Percentiles rank a stretch among this genome's conserved stretches.
These are phyloP conservation scores for Pseudogymnoascus sp. DNA, from an alignment of 2,329 filamentous ascomycete genomes.

Conservation along the genomic window DNA sequence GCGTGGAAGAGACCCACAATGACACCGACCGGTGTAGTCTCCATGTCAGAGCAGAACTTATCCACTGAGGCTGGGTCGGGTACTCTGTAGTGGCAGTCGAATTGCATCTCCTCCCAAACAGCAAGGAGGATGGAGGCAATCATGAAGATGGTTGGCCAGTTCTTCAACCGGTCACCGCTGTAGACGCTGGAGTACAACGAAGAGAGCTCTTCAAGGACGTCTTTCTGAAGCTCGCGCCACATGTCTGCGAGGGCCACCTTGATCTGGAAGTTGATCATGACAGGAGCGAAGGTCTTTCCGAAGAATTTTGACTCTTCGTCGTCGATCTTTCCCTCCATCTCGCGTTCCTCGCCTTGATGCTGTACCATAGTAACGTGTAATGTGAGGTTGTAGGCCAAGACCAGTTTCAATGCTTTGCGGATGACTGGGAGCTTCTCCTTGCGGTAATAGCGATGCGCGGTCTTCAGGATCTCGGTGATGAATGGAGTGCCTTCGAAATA, in stretches of 20 bases:
- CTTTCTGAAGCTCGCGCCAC: slow-evolving; percentile 96
- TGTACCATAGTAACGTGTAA: slow-evolving; percentile 92
- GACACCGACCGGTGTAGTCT: slow-evolving; percentile 88
- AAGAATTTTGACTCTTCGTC: slow-evolving; percentile 80
- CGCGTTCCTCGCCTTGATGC: slow-evolving; percentile 72
- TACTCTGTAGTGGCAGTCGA: slow-evolving; percentile 92
- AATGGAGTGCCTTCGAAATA: slow-evolving; percentile 95
- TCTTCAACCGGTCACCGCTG: slow-evolving; percentile 93
- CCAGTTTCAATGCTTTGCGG: slow-evolving; percentile 89
- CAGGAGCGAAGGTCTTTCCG: slow-evolving; percentile 84
- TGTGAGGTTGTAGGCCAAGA: slow-evolving; percentile 92
- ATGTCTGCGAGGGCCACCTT: slow-evolving; percentile 95
- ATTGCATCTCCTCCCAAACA: slow-evolving; percentile 98
- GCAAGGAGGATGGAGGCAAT: slow-evolving; percentile 85
- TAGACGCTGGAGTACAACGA: slow-evolving; percentile 94
- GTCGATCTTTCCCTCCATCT: slow-evolving; percentile 73
- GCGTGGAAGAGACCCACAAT: slow-evolving; percentile 96
- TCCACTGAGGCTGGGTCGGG: slow-evolving; percentile 76
- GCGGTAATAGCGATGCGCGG: slow-evolving; percentile 84
- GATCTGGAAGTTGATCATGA: slow-evolving; percentile 99
- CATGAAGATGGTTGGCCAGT: slow-evolving; percentile 99
- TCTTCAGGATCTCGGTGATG: slow-evolving; percentile 93
- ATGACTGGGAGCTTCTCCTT: slow-evolving; percentile 84
- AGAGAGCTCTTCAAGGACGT: slow-evolving; percentile 89
- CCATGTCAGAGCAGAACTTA: slow-evolving; percentile 96